These are phyloP conservation scores for Meripilus lineatus DNA, from an alignment of 1,284 basidiomycete species.

Conservation along the genomic window DNA sequence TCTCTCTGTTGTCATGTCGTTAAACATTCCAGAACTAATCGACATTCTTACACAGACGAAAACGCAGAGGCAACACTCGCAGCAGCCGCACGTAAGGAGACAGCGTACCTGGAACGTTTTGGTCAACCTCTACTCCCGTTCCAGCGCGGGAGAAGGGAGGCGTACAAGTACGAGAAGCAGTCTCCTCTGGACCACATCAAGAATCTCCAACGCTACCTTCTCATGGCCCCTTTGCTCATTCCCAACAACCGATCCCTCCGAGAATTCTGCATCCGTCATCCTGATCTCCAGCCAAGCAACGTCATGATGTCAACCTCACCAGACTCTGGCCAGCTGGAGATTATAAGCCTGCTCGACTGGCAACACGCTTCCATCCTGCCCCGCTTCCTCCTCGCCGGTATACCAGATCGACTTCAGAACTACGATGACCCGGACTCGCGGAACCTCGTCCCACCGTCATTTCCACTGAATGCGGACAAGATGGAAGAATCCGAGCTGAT, in stretches of 20 bases:
- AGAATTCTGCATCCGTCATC: constrained; percentile 29
- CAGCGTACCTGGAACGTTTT: constrained; percentile 44
- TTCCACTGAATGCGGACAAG: constrained; percentile 36
- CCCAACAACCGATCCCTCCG: constrained; percentile 26
- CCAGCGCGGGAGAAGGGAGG: constrained; percentile 37
- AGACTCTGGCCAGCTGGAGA: constrained; percentile 23
- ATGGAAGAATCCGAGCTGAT: constrained; percentile 25
- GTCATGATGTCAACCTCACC: constrained; percentile 27
- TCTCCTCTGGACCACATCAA: constrained; percentile 37
- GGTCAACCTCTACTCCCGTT: constrained; percentile 45
- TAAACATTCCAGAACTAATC: not conserved
- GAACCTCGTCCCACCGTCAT: constrained; percentile 30
- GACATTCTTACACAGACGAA: constrained; percentile 38
- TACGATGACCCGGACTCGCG: constrained; percentile 36
- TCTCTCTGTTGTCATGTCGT: no score
- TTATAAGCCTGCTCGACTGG: constrained; percentile 39
- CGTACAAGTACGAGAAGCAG: constrained; percentile 46
- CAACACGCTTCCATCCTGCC: constrained; percentile 44
- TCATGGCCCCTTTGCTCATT: constrained; percentile 32
- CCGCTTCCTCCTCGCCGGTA: constrained; percentile 38
- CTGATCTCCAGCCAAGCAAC: constrained; percentile 32
- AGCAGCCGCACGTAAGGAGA: constrained; percentile 42
- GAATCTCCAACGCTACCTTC: constrained; percentile 32
- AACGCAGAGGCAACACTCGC: constrained; percentile 40
- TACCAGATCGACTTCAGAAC: constrained; percentile 42